A percentile compares a stretch with the other conserved stretches of the same genome.
Evolutionary conservation across 306 rosid genomes (phyloP).

Genomic region (Acmispon strigosus): DNA sequence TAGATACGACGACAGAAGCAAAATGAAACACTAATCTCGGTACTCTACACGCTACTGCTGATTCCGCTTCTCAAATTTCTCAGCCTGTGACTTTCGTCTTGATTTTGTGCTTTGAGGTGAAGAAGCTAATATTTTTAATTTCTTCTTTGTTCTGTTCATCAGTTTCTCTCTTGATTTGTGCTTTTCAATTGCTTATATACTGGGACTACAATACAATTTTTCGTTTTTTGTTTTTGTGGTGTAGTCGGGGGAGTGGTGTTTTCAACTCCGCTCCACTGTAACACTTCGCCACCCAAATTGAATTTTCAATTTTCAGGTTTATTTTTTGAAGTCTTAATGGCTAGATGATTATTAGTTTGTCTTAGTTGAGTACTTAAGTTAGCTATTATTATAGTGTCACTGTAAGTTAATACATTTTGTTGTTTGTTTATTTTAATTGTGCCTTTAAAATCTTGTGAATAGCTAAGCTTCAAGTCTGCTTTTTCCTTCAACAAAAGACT

Average conservation of each 20-base stretch:
- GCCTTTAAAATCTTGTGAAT: background rate
- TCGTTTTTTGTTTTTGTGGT: no score
- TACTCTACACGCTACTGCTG: background rate
- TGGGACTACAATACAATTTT: no score
- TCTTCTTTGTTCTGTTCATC: background rate
- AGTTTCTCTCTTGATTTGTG: background rate
- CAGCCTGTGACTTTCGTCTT: background rate
- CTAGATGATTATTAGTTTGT: background rate
- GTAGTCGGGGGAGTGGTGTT: no score
- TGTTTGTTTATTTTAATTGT: background rate
- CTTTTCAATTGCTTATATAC: background rate
- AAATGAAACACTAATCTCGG: background rate
- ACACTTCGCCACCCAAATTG: background rate
- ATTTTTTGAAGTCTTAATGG: background rate
- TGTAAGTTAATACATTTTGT: background rate
- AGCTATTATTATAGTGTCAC: no score
- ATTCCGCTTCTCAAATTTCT: conserved; percentile 5
- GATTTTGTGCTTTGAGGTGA: background rate
- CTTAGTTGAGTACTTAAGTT: no score
- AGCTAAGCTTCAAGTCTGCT: background rate
- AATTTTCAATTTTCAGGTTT: background rate
- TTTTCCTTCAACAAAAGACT: background rate
- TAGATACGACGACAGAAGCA: background rate
- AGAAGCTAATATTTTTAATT: background rate
- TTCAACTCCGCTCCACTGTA: background rate